Conservation (phyloP, 2,329 filamentous ascomycete genomes). For the Coleophoma eucalyptorum region DNA sequence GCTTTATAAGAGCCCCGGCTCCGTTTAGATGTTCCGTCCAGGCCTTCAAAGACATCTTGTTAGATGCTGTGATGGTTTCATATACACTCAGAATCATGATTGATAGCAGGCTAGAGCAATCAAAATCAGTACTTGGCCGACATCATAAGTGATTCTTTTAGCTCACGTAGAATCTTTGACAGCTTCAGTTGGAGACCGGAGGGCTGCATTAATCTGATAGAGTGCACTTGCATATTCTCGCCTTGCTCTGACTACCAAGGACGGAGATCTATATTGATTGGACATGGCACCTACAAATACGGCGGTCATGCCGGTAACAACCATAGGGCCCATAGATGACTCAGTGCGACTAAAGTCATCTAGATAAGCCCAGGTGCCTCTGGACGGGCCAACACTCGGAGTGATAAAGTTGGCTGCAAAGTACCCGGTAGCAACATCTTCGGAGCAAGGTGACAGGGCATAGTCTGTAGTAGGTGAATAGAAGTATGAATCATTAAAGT, state of each 20-base stretch:
- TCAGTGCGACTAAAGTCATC: conserved; percentile 3
- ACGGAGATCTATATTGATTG: conserved; percentile 24
- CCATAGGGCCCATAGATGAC: conserved; percentile 1
- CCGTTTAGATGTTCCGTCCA: conserved; percentile 50
- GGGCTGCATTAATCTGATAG: conserved; percentile 40
- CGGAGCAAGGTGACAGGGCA: conserved; percentile 3
- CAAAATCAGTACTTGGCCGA: neutral
- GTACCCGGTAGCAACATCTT: conserved; percentile 9
- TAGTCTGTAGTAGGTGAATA: neutral
- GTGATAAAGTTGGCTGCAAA: conserved; percentile 10
- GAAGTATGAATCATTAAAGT: too few relatives aligned
- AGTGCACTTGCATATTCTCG: conserved; percentile 46
- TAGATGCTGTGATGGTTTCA: conserved; percentile 42
- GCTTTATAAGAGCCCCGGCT: conserved; percentile 40
- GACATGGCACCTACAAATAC: conserved; percentile 47
- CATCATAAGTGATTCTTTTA: neutral
- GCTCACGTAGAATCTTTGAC: conserved; percentile 40
- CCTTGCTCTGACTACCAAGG: conserved; percentile 39
- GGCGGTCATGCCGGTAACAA: conserved; percentile 36
- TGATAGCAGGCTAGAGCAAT: conserved; percentile 34
- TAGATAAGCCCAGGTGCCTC: conserved; percentile 8
- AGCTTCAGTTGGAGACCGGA: conserved; percentile 37
- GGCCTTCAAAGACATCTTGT: conserved; percentile 21
- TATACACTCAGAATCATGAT: conserved; percentile 48
- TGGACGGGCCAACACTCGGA: conserved; percentile 1